Evolutionary conservation across 2,329 filamentous ascomycete species (phyloP).

Genomic region (Diaporthe ampelina): DNA sequence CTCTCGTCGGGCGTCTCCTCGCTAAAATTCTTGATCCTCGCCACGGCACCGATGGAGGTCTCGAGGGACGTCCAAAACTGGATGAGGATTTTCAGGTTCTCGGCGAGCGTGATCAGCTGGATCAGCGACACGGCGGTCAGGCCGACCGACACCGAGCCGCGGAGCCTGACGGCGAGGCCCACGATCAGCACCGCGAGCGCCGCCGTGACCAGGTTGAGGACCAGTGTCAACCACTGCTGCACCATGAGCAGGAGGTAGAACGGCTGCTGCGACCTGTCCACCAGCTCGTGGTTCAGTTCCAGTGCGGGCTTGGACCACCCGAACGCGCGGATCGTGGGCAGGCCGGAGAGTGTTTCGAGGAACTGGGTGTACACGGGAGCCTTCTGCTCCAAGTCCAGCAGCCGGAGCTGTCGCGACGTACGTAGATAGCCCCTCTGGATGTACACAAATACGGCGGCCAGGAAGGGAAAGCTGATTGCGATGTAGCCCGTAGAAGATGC

Average conservation of each 20-base stretch:
- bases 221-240: constrained; percentile 52
- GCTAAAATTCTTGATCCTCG: constrained; percentile 49
- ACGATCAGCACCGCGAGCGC: constrained; percentile 50
- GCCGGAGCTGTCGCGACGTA: constrained; percentile 61
- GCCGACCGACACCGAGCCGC: constrained; percentile 51
- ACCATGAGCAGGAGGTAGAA: constrained; percentile 51
- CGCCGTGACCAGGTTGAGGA: constrained; percentile 51
- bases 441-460: constrained; percentile 53
- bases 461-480: constrained; percentile 56
- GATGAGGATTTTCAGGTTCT: constrained; percentile 46
- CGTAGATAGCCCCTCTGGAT: constrained; percentile 62
- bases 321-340: constrained; percentile 61
- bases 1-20: constrained; percentile 48
- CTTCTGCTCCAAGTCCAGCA: constrained; percentile 60
- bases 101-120: constrained; percentile 43
- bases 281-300: constrained; percentile 50
- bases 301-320: constrained; percentile 55
- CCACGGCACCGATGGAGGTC: constrained; percentile 52
- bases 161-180: constrained; percentile 48
- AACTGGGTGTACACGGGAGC: constrained; percentile 61
- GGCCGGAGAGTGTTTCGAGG: constrained; percentile 57
- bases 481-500: constrained; percentile 56
- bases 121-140: constrained; percentile 47
- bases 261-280: constrained; percentile 51
- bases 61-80: constrained; percentile 49